These are phyloP conservation scores for Pueraria montana DNA, from an alignment of 306 rosid genomes.

Conservation along the genomic window DNA sequence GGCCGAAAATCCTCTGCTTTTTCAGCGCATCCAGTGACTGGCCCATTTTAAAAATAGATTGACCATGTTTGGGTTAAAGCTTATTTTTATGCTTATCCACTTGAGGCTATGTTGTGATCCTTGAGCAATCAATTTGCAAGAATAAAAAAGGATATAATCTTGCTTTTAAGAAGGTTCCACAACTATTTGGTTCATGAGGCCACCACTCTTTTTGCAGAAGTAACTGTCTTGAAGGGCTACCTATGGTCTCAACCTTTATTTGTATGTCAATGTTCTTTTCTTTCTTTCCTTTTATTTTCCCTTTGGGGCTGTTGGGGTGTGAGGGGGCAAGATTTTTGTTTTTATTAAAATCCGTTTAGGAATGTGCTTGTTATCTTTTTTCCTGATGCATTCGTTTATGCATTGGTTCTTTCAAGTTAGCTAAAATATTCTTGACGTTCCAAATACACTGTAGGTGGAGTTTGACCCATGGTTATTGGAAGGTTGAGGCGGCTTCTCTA, in stretches of 20 bases:
- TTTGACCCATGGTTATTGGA: conserved; percentile 14
- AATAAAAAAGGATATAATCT: not conserved
- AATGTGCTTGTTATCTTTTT: not conserved
- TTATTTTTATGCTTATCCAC: conserved; percentile 9
- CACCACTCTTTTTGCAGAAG: conserved; percentile 21
- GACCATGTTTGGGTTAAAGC: conserved; percentile 34
- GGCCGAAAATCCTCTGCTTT: conserved; percentile 54
- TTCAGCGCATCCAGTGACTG: conserved; percentile 57
- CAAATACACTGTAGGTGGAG: conserved; percentile 40
- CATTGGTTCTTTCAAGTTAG: conserved; percentile 29
- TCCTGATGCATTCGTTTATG: not conserved
- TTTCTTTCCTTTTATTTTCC: not conserved
- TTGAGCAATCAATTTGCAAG: conserved; percentile 31
- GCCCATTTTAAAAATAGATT: conserved; percentile 17
- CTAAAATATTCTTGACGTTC: conserved; percentile 47
- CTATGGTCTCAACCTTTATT: conserved; percentile 10
- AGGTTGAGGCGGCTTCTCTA: conserved; percentile 34
- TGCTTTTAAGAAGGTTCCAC: conserved; percentile 24
- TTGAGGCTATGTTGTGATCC: conserved; percentile 36
- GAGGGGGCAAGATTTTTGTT: not conserved
- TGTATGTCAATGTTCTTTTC: not conserved
- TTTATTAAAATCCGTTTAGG: not conserved
- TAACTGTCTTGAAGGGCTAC: conserved; percentile 25
- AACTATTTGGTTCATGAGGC: conserved; percentile 17
- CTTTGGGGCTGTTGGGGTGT: not conserved